Percentiles rank a stretch among this genome's conserved stretches.
phyloP scores from a whole-genome alignment of 345 rosid genomes.

The Lepidium aucheri region DNA sequence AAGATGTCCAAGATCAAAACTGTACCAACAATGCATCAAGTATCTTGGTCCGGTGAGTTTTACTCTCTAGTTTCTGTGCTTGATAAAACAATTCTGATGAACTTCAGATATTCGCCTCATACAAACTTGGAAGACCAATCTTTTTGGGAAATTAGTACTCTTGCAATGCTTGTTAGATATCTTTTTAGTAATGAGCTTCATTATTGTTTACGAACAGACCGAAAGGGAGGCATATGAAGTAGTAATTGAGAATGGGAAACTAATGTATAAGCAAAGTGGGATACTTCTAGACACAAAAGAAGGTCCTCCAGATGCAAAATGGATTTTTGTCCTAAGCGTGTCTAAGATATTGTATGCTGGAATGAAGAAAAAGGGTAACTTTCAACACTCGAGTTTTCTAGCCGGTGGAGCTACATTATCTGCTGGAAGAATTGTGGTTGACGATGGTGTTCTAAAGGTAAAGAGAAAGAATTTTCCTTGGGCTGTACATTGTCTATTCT shows the following conservation, averaged over 20 bases:
- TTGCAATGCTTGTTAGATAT: background rate
- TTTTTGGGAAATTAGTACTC: background rate
- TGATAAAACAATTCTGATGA: background rate
- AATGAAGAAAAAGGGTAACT: constrained; percentile 68
- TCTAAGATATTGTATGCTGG: constrained; percentile 59
- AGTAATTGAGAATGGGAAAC: constrained; percentile 39
- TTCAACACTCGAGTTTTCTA: constrained; percentile 90
- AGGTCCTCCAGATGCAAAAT: constrained; percentile 58
- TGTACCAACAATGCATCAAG: constrained; percentile 86
- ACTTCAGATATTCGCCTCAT: background rate
- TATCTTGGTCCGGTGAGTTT: constrained; percentile 90
- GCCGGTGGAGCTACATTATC: constrained; percentile 91
- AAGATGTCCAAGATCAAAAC: constrained; percentile 62
- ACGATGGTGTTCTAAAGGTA: constrained; percentile 63
- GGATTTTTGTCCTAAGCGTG: constrained; percentile 89
- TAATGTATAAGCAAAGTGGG: constrained; percentile 49
- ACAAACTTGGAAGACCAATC: background rate
- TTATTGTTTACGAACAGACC: constrained; percentile 30
- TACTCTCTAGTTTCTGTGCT: background rate
- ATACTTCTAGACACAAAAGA: constrained; percentile 46
- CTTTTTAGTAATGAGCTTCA: background rate
- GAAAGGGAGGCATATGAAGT: constrained; percentile 69
- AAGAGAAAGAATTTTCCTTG: background rate
- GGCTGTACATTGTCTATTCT: background rate
- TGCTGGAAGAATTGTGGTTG: constrained; percentile 72